Conservation (phyloP, 441 rosid species). For the Populus tomentosa region DNA sequence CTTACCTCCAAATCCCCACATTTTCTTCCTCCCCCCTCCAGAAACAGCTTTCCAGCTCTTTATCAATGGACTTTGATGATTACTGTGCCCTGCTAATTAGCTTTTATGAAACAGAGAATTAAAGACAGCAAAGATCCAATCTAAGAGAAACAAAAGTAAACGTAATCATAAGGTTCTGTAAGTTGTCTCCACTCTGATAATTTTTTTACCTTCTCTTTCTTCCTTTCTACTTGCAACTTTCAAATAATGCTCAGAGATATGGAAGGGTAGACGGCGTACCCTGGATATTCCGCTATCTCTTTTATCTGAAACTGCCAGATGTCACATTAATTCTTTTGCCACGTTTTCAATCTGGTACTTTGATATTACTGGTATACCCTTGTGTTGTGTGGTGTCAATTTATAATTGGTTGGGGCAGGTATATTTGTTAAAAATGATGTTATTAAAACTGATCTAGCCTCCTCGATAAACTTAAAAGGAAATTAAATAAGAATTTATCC, state of each 20-base stretch:
- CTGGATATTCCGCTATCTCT: background rate
- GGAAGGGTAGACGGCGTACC: background rate
- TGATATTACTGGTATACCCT: background rate
- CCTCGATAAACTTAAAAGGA: too few relatives aligned
- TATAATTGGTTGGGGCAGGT: background rate
- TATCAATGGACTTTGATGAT: background rate
- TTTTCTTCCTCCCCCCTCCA: background rate
- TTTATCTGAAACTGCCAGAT: background rate
- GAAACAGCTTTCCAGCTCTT: background rate
- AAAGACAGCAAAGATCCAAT: background rate
- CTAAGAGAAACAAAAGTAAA: background rate
- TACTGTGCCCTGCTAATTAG: background rate
- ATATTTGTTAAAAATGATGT: too few relatives aligned
- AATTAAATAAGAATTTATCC: too few relatives aligned
- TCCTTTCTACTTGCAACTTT: background rate
- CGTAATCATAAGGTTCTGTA: background rate
- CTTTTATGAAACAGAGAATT: background rate
- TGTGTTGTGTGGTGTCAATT: background rate
- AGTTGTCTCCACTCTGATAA: background rate
- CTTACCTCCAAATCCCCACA: constrained; percentile 85
- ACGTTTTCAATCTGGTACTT: background rate
- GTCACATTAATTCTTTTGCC: background rate
- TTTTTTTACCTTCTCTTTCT: background rate
- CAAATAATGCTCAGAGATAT: background rate
- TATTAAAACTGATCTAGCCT: too few relatives aligned